Percentiles rank a stretch among this genome's conserved stretches.
Evolutionary conservation across 2,329 filamentous ascomycete species (phyloP).

Genomic region (Bipolaris zeicola): DNA sequence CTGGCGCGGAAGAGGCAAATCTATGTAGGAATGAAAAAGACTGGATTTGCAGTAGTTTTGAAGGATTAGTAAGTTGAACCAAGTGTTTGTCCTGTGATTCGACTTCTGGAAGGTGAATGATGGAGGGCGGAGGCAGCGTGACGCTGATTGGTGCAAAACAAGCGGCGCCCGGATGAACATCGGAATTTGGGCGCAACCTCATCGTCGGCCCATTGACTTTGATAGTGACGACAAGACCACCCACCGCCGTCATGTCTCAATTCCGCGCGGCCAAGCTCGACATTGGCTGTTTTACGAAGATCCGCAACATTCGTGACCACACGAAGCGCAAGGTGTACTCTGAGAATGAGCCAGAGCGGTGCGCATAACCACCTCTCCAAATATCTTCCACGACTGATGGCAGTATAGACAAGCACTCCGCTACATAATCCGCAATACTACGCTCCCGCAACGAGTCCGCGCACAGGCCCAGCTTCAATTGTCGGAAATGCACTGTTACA

Average conservation of each 20-base stretch:
- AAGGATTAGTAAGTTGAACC: neutral
- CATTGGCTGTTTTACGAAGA: constrained; percentile 84
- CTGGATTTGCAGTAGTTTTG: neutral
- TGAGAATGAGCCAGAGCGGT: constrained; percentile 87
- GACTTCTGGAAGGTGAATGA: neutral
- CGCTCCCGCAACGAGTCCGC: constrained; percentile 78
- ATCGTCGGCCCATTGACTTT: constrained; percentile 9
- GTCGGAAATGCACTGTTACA: constrained; percentile 95
- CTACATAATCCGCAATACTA: constrained; percentile 93
- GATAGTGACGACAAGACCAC: constrained; percentile 1
- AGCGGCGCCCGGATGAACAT: constrained; percentile 17
- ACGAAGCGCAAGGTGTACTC: constrained; percentile 94
- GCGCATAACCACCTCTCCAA: constrained; percentile 31
- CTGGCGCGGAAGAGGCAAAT: neutral
- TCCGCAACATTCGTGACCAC: constrained; percentile 88
- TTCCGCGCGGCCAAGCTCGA: constrained; percentile 92
- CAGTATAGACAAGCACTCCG: constrained; percentile 71
- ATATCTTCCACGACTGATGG: constrained; percentile 5
- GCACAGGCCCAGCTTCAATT: constrained; percentile 93
- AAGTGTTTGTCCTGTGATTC: neutral
- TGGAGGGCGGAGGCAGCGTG: constrained; percentile 4
- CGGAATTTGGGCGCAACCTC: constrained; percentile 15
- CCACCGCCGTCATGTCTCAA: constrained; percentile 60
- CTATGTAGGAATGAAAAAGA: neutral
- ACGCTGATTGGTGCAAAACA: constrained; percentile 16